phyloP scores from a whole-genome alignment of 106 monocot genomes.

The Apostasia shenzhenica region DNA sequence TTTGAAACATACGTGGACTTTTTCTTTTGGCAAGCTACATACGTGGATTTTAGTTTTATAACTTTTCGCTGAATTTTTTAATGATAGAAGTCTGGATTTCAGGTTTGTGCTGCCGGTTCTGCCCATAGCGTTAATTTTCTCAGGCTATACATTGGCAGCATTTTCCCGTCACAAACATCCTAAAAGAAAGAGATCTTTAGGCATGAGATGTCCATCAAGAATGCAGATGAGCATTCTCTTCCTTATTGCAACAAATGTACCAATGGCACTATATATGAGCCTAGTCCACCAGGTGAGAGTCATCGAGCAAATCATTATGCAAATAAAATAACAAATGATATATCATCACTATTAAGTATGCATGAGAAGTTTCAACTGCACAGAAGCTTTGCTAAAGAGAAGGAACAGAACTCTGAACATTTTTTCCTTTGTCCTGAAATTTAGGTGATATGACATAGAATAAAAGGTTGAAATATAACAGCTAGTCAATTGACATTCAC shows the following conservation, averaged over 20 bases:
- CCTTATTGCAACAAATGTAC: slow-evolving; percentile 74
- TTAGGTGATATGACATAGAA: no score
- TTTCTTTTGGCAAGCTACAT: background rate
- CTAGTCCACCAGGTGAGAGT: slow-evolving; percentile 78
- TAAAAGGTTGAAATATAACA: no score
- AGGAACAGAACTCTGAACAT: no score
- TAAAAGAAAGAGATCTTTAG: slow-evolving; percentile 1
- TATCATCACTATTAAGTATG: no score
- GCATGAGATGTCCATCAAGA: slow-evolving; percentile 17
- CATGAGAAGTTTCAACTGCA: no score
- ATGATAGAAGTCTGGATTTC: slow-evolving; percentile 13
- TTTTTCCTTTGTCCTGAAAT: no score
- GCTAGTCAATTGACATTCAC: no score
- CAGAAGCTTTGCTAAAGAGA: no score
- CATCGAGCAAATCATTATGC: background rate
- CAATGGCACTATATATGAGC: slow-evolving; percentile 90
- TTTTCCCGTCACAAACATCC: slow-evolving; percentile 20
- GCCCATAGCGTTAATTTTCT: slow-evolving; percentile 79
- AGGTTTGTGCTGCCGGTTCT: slow-evolving; percentile 98
- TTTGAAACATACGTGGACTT: background rate
- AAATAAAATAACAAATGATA: no score
- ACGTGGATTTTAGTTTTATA: background rate
- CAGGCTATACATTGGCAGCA: slow-evolving; percentile 73
- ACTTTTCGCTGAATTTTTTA: background rate
- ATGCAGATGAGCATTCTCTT: slow-evolving; percentile 41